Evolutionary conservation across 345 rosid species (phyloP).

Genomic region (Triadica sebifera): DNA sequence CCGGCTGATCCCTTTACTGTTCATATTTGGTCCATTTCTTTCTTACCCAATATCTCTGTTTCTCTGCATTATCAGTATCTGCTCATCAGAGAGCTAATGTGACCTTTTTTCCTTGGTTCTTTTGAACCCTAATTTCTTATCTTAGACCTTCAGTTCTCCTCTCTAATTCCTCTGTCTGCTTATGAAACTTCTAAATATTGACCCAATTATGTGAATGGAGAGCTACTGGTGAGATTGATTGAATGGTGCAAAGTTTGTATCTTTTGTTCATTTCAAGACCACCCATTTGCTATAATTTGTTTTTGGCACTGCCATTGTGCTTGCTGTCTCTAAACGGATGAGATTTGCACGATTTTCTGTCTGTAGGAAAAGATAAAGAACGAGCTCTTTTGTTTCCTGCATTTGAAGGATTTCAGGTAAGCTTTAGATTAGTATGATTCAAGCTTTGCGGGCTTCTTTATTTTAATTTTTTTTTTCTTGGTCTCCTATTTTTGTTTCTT

Average conservation of each 20-base stretch:
- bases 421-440: neutral
- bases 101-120: neutral
- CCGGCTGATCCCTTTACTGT: slow-evolving; percentile 14
- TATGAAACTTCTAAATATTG: neutral
- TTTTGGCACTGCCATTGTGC: slow-evolving; percentile 17
- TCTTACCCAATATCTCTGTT: slow-evolving; percentile 8
- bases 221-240: slow-evolving; percentile 20
- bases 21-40: slow-evolving; percentile 2
- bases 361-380: neutral
- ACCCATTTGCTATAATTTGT: slow-evolving; percentile 26
- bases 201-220: slow-evolving; percentile 3
- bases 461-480: neutral
- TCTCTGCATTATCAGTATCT: slow-evolving; percentile 13
- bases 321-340: slow-evolving; percentile 7
- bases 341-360: slow-evolving; percentile 23
- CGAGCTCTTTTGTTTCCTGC: slow-evolving; percentile 18
- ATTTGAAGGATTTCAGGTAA: slow-evolving; percentile 30
- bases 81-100: neutral
- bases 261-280: slow-evolving; percentile 23
- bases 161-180: neutral
- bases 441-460: neutral
- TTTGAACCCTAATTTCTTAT: neutral
- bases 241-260: slow-evolving; percentile 13
- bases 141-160: neutral
- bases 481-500: neutral